Evolutionary conservation across 768 basidiomycete genomes (phyloP), one percentile per base, ranked within the genome.

Genomic region (Lactarius akahatsu): DNA sequence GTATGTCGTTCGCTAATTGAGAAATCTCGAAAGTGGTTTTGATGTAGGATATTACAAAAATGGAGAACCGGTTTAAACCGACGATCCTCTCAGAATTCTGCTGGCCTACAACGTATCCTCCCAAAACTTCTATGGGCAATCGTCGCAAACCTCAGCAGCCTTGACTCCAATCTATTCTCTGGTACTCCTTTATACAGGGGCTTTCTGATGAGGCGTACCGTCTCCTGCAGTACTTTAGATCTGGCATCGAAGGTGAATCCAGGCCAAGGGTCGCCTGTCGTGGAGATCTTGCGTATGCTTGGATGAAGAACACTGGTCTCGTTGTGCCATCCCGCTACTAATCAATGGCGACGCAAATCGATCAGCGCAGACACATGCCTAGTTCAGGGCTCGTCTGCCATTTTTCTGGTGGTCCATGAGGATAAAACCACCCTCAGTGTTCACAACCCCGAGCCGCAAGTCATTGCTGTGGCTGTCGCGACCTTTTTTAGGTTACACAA

Each of bases 391-490:
- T 32, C 32, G 32, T 32, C 32, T 32, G 32, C 32, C 32, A 32
- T 32, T 7, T 8, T 32, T 32, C 32, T 32, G 32, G 6, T 32
- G 32, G 32, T 32, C 32, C 6, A 32, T 32, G 32, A 7, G 32
- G 32, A 32, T 32, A 32, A 7, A 32, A 32, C 32, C 1, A 7
- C 4, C 32, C 7, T 45, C 32, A 36, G 38, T 32, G 0, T 9
- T 52, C 26, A 10, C n/a, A 61, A 57, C 26, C 65, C 65, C 6
- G 65, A 61, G 26, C 18, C 65, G 2, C 55, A 59, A 58, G 56
- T 67, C 13, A 63, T 67, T 52, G 57, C 38, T 13, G 61, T 32
- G 30, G 62, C 57, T 45, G 40, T 67, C 16, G 50, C 62, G 0
- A 40, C 57, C 7, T 65, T 55, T 32, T n/a, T n/a, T n/a, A n/a